These are phyloP conservation scores for Tolypocladium sp. DNA, from an alignment of 2,329 filamentous ascomycete genomes.

Conservation along the genomic window DNA sequence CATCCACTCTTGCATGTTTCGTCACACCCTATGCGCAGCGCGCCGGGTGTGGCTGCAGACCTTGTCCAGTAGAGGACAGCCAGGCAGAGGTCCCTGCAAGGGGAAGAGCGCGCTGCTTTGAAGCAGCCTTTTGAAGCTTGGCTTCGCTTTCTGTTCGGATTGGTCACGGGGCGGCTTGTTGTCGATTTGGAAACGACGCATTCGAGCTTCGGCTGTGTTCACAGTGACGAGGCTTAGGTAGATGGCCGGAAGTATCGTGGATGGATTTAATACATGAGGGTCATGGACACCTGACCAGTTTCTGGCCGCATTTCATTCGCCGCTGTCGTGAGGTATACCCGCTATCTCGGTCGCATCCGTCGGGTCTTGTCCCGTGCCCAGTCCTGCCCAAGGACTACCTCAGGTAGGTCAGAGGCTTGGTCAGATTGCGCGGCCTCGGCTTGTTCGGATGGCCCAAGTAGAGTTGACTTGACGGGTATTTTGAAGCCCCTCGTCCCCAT, in stretches of 20 bases:
- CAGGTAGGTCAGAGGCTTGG: background rate
- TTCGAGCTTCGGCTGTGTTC: background rate
- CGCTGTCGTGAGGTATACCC: background rate
- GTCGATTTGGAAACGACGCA: background rate
- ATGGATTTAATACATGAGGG: conserved; percentile 1
- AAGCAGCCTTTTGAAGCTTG: background rate
- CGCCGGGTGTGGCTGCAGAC: background rate
- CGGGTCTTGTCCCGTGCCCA: background rate
- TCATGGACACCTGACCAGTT: background rate
- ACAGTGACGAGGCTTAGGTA: background rate
- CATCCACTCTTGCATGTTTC: background rate
- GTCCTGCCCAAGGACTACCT: background rate
- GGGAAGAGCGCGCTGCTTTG: background rate
- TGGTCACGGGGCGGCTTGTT: background rate
- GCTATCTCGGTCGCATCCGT: background rate
- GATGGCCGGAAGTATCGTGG: background rate
- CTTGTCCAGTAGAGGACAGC: background rate
- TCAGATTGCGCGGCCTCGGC: background rate
- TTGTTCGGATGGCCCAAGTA: background rate
- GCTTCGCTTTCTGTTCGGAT: background rate
- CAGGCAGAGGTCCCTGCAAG: background rate
- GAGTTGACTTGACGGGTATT: background rate
- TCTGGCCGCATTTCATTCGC: background rate
- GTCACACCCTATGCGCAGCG: background rate
- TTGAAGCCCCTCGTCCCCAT: too few species aligned